Evolutionary conservation across 345 rosid genomes (phyloP).

Genomic region (Hibiscus mutabilis): DNA sequence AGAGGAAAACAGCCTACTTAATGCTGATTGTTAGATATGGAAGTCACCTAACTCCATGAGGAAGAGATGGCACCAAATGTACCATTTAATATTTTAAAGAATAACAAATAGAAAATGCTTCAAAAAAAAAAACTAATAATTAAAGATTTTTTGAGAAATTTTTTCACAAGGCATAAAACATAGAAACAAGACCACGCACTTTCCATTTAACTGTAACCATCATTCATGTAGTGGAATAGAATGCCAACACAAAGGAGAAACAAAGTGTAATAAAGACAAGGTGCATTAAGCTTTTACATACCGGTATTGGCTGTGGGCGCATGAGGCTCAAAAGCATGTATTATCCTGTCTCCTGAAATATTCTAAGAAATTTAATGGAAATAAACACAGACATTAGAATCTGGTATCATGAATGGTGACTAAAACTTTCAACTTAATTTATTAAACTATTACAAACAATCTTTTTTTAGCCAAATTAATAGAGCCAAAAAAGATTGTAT

Average conservation of each 20-base stretch:
- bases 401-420: background rate
- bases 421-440: background rate
- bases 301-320: slow-evolving; percentile 41
- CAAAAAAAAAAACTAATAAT: background rate
- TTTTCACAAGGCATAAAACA: background rate
- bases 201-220: background rate
- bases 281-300: slow-evolving; percentile 27
- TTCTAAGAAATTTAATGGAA: slow-evolving; percentile 27
- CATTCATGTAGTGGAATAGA: background rate
- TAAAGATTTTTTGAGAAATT: background rate
- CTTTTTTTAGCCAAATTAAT: background rate
- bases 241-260: background rate
- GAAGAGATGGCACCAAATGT: background rate
- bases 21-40: background rate
- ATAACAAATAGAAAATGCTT: background rate
- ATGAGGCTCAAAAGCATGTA: slow-evolving; percentile 59
- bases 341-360: slow-evolving; percentile 22
- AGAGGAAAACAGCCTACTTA: background rate
- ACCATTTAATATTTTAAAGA: slow-evolving; percentile 4
- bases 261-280: slow-evolving; percentile 3
- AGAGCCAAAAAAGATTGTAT: background rate
- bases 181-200: slow-evolving; percentile 3
- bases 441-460: background rate
- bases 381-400: slow-evolving; percentile 8
- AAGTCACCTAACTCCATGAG: background rate